phyloP scores from a whole-genome alignment of 208 protist genomes.

The Trypanosoma scelopori region DNA sequence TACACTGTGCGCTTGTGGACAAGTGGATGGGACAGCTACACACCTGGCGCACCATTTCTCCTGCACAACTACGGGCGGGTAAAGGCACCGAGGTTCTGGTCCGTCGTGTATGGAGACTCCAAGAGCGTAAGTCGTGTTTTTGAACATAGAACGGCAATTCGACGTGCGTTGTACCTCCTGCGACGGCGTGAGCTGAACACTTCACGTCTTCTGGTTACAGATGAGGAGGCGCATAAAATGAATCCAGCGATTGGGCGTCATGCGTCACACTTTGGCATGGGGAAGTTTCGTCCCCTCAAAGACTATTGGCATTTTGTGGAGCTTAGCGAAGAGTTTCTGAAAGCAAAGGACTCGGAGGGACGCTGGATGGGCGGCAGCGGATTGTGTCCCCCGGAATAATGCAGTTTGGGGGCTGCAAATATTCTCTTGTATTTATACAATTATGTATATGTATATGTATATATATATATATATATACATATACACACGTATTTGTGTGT shows the following conservation, averaged over 20 bases:
- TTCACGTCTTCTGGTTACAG: conserved; percentile 32
- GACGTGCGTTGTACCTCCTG: conserved; percentile 57
- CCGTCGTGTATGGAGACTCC: conserved; percentile 10
- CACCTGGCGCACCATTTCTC: conserved; percentile 59
- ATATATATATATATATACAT: too few relatives aligned
- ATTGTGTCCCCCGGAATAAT: conserved; percentile 28
- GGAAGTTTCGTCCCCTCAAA: conserved; percentile 39
- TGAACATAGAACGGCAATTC: conserved; percentile 24
- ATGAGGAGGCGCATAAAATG: conserved; percentile 29
- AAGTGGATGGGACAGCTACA: conserved; percentile 85
- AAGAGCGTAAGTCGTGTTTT: not conserved
- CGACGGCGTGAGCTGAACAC: conserved; percentile 24
- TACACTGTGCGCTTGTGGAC: conserved; percentile 89
- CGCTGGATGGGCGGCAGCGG: conserved; percentile 54
- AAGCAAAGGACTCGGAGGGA: conserved; percentile 52
- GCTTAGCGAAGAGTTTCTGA: conserved; percentile 64
- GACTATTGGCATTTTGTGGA: conserved; percentile 69
- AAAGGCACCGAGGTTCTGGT: conserved; percentile 52
- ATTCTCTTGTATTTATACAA: too few relatives aligned
- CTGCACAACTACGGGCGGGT: conserved; percentile 81
- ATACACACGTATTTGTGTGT: too few relatives aligned
- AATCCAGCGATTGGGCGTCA: conserved; percentile 33
- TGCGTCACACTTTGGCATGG: conserved; percentile 58
- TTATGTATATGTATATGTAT: too few relatives aligned
- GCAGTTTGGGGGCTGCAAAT: too few relatives aligned